phyloP scores from a whole-genome alignment of 2,329 filamentous ascomycete genomes.

The Ascochyta clinopodiicola region DNA sequence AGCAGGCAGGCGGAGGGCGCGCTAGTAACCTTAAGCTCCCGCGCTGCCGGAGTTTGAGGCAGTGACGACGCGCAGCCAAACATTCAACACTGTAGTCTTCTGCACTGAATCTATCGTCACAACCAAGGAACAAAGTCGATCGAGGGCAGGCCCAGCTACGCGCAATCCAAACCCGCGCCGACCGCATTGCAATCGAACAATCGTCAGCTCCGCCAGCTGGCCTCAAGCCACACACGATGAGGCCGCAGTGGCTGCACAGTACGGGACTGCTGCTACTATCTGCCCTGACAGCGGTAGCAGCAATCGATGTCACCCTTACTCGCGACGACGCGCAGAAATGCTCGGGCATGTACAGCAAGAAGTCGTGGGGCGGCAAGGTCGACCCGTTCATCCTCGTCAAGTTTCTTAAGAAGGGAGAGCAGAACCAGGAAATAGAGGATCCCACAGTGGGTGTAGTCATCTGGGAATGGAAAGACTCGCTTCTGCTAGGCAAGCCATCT shows the following conservation, averaged over 20 bases:
- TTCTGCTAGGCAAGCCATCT: constrained; percentile 72
- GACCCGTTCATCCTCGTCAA: constrained; percentile 90
- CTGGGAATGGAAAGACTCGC: constrained; percentile 91
- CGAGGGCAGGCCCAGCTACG: background rate
- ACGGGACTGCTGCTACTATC: constrained; percentile 44
- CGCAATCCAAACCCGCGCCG: background rate
- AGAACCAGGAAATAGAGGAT: constrained; percentile 67
- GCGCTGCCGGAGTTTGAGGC: constrained; percentile 9
- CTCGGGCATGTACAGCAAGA: constrained; percentile 91
- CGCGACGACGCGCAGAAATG: constrained; percentile 79
- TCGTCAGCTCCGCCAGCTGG: constrained; percentile 37
- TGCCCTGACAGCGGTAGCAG: constrained; percentile 41
- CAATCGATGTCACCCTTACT: constrained; percentile 48
- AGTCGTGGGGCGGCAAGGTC: constrained; percentile 83
- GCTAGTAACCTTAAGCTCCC: constrained; percentile 6
- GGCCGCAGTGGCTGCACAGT: constrained; percentile 37
- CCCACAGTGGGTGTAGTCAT: constrained; percentile 83
- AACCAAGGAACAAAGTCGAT: background rate
- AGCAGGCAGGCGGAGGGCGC: background rate
- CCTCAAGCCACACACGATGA: constrained; percentile 32
- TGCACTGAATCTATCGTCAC: constrained; percentile 7
- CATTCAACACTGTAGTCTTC: constrained; percentile 18
- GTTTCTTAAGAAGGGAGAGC: constrained; percentile 65
- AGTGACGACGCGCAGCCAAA: constrained; percentile 34
- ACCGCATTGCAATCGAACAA: constrained; percentile 1